phyloP scores from a whole-genome alignment of 2,329 filamentous ascomycete genomes.

The Sclerotinia glacialis region DNA sequence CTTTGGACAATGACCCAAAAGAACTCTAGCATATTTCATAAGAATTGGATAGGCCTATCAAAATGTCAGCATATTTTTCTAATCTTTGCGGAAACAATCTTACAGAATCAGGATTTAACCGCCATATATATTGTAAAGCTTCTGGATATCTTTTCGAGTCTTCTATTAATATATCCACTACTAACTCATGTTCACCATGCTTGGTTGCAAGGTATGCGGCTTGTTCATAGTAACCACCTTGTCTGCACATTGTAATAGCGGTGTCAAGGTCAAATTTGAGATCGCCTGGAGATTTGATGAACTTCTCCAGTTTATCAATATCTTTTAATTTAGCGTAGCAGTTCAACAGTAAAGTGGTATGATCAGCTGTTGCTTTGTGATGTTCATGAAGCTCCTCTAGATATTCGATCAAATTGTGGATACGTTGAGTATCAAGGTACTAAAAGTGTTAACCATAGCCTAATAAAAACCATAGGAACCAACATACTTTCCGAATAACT shows the following conservation, averaged over 20 bases:
- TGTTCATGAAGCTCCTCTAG: conserved; percentile 95
- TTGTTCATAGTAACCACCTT: conserved; percentile 95
- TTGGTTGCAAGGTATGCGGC: conserved; percentile 93
- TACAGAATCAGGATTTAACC: conserved; percentile 74
- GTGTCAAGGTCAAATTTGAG: conserved; percentile 97
- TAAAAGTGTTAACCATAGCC: conserved; percentile 43
- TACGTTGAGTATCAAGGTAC: conserved; percentile 95
- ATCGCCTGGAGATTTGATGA: conserved; percentile 93
- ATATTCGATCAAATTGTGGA: conserved; percentile 96
- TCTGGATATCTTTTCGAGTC: conserved; percentile 89
- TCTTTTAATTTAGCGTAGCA: conserved; percentile 99
- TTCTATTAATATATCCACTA: conserved; percentile 93
- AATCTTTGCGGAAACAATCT: conserved; percentile 38
- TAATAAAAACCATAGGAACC: background rate
- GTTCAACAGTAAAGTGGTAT: conserved; percentile 90
- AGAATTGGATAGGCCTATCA: conserved; percentile 76
- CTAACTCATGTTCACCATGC: conserved; percentile 88
- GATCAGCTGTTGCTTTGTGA: conserved; percentile 87
- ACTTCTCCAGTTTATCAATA: conserved; percentile 90
- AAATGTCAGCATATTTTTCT: conserved; percentile 19
- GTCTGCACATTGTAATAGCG: conserved; percentile 94
- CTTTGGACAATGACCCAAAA: conserved; percentile 81
- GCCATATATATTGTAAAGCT: conserved; percentile 88
- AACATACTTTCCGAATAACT: conserved; percentile 78
- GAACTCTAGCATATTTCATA: conserved; percentile 90